Base-by-base conservation (phyloP, 768 basidiomycete species). In the Psilocybe cyanescens region DNA sequence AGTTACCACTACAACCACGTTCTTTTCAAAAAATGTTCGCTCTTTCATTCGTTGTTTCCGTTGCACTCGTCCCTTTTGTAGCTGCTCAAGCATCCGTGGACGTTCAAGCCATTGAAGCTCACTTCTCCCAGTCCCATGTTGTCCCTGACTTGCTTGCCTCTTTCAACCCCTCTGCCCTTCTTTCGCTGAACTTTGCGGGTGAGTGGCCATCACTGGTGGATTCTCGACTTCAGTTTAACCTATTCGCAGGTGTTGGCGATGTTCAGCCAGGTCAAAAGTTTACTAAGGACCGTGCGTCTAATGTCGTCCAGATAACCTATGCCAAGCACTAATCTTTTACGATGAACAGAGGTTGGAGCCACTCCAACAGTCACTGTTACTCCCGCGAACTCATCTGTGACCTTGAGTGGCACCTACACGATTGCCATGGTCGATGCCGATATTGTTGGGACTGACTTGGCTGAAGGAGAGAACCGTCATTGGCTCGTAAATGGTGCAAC, bases 381-480 rank as follows among this genome's bases (percentile, higher is more conserved):
- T 4, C 76, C 85, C 9, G 80, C 76, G 52, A 84, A 85, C 72
- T 73, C 79, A 35, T 80, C 84, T 28, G 72, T 77, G 14, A 37
- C 72, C 9, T 72, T 89, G 55, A 71, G 71, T 39, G 83, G 82
- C 11, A 81, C 74, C 45, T 92, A 81, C 74, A 91, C 91, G 28
- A 70, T 94, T 37, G 78, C 84, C 55, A 90, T 95, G 90, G 82
- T 86, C 31, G 92, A 95, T 67, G 89, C 90, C 11, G 86, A 86
- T 60, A 70, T 83, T 24, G 87, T 88, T 39, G 91, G 91, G 41
- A 75, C 83, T 51, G 80, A 88, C 64, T 75, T 85, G 57, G 72
- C 80, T 39, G 74, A 77, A 8, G 87, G 85, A 17, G 86, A 87
- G 65, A 91, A 86, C 53, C 83, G 90, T 57, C 93, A 94, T 77